A percentile compares a stretch with the other conserved stretches of the same genome.
phyloP scores from a whole-genome alignment of 2,329 filamentous ascomycete species.

The Periconia sp. region DNA sequence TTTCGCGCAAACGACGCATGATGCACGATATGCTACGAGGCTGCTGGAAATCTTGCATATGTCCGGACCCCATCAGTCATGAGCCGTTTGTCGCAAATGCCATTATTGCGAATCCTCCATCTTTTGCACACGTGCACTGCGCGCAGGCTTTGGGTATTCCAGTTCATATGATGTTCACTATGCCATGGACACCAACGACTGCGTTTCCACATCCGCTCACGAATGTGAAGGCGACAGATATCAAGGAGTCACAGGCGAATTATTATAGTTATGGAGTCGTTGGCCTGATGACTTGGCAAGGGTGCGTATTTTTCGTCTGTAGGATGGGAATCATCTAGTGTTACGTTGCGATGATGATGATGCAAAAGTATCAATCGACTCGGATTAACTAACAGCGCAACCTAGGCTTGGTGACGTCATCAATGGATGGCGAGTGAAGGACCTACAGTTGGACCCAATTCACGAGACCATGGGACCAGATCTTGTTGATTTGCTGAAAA shows the following conservation, averaged over 20 bases:
- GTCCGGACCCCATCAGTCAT: slow-evolving; percentile 32
- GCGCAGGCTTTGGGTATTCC: slow-evolving; percentile 73
- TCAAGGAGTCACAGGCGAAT: slow-evolving; percentile 41
- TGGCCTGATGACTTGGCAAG: slow-evolving; percentile 55
- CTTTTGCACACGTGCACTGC: slow-evolving; percentile 73
- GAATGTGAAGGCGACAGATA: slow-evolving; percentile 43
- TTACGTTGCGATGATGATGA: background rate
- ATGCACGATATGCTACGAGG: slow-evolving; percentile 28
- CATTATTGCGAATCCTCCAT: slow-evolving; percentile 79
- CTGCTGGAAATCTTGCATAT: slow-evolving; percentile 35
- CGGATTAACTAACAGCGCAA: background rate
- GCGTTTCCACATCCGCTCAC: slow-evolving; percentile 55
- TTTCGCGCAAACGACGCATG: slow-evolving; percentile 33
- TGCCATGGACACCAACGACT: slow-evolving; percentile 53
- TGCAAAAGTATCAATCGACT: background rate
- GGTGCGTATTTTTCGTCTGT: slow-evolving; percentile 24
- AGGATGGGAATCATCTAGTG: too few relatives aligned
- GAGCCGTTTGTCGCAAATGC: slow-evolving; percentile 75
- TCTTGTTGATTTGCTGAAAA: slow-evolving; percentile 38
- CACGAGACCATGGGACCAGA: slow-evolving; percentile 39
- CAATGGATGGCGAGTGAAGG: slow-evolving; percentile 45
- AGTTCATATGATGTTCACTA: slow-evolving; percentile 82
- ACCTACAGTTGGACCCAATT: slow-evolving; percentile 46
- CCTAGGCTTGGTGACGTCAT: slow-evolving; percentile 48
- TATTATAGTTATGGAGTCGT: slow-evolving; percentile 51